phyloP scores from a whole-genome alignment of 768 basidiomycete species.

The Serendipita indica region DNA sequence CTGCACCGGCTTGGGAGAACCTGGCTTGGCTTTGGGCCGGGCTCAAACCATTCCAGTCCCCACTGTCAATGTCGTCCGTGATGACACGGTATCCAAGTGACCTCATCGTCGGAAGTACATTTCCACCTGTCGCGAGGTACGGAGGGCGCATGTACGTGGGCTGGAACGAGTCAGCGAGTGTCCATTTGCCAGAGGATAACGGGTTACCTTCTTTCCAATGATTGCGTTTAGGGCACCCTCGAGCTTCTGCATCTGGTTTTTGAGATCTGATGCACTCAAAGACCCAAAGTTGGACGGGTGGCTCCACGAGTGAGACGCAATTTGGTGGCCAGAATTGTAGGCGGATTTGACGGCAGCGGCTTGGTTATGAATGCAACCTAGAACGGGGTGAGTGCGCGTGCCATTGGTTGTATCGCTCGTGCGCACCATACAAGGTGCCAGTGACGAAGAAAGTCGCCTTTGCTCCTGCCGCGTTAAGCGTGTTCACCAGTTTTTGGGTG shows the following conservation, averaged over 20 bases:
- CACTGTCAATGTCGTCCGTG: background rate
- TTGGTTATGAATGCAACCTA: background rate
- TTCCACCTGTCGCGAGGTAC: background rate
- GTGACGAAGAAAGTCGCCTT: slow-evolving; percentile 15
- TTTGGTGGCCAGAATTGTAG: slow-evolving; percentile 12
- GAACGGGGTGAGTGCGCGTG: background rate
- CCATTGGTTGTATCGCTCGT: background rate
- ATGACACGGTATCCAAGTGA: background rate
- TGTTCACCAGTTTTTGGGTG: slow-evolving; percentile 5
- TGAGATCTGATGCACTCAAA: background rate
- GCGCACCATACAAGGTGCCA: background rate
- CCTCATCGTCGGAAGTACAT: background rate
- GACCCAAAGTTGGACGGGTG: slow-evolving; percentile 11
- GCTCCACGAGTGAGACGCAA: slow-evolving; percentile 12
- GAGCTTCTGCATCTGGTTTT: background rate
- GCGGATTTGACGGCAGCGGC: background rate
- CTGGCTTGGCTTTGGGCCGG: background rate
- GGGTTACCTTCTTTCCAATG: background rate
- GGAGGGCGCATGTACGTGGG: slow-evolving; percentile 8
- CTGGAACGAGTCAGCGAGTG: too few relatives aligned
- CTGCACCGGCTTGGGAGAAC: background rate
- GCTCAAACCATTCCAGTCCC: slow-evolving; percentile 2
- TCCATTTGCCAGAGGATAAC: too few relatives aligned
- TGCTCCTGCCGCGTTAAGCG: background rate
- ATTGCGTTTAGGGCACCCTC: background rate